Percentiles rank a stretch among this genome's conserved stretches.
phyloP scores from a whole-genome alignment of 2,329 filamentous ascomycete genomes.

The Colletotrichum sojae region DNA sequence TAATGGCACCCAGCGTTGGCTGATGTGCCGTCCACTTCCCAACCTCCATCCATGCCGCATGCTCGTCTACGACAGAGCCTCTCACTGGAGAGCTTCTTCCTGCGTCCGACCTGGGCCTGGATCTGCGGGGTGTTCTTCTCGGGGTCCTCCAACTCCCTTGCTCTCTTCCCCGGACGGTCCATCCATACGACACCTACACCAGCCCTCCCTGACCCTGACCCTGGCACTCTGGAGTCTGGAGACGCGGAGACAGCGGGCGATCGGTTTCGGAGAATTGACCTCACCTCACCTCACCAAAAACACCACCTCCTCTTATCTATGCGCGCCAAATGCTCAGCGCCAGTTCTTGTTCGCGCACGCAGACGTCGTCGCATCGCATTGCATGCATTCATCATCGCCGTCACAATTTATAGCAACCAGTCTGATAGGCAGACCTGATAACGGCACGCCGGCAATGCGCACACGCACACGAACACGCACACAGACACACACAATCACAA shows the following conservation, averaged over 20 bases:
- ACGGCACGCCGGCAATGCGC: constrained; percentile 3
- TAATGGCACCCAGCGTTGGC: background rate
- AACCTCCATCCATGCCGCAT: constrained; percentile 6
- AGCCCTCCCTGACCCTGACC: constrained; percentile 1
- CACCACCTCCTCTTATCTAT: constrained; percentile 8
- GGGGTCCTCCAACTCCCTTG: constrained; percentile 15
- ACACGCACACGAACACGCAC: constrained; percentile 4
- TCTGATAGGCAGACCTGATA: constrained; percentile 20
- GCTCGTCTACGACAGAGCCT: constrained; percentile 5
- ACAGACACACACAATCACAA: background rate
- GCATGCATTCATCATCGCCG: constrained; percentile 31
- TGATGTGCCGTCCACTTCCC: constrained; percentile 7
- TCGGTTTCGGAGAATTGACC: constrained; percentile 26
- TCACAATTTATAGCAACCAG: constrained; percentile 1
- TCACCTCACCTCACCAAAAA: constrained; percentile 24
- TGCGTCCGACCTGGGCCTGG: constrained; percentile 17
- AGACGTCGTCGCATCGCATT: constrained; percentile 2
- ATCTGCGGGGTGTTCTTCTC: constrained; percentile 27
- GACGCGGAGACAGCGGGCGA: constrained; percentile 21
- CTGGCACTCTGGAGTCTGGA: constrained; percentile 24
- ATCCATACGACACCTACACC: background rate
- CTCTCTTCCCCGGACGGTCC: constrained; percentile 21
- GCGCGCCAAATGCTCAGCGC: background rate
- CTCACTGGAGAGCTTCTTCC: constrained; percentile 10
- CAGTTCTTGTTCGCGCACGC: background rate